Percentiles rank a stretch among this genome's conserved stretches.
Conservation (phyloP, 2,329 filamentous ascomycete genomes). For the Neurospora crassa region DNA sequence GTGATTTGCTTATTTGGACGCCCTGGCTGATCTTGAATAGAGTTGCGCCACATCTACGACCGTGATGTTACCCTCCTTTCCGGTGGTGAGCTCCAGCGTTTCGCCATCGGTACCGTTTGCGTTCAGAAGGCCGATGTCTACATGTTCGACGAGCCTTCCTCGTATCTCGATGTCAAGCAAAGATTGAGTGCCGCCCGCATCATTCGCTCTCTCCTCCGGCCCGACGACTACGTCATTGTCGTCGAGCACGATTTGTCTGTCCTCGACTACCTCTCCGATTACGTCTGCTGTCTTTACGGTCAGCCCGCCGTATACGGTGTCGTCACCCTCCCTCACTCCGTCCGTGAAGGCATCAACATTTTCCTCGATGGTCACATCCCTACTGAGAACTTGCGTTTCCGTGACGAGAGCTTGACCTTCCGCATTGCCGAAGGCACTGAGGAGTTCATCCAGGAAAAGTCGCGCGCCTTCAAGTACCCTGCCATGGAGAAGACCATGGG, state of each 20-base stretch:
- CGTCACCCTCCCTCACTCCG: conserved; percentile 87
- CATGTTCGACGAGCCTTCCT: conserved; percentile 99
- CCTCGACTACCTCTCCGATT: conserved; percentile 96
- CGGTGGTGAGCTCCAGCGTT: conserved; percentile 95
- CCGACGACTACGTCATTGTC: conserved; percentile 93
- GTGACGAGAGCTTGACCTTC: conserved; percentile 94
- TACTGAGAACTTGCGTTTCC: conserved; percentile 96
- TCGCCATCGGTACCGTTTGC: conserved; percentile 91
- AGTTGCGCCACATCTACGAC: conserved; percentile 81
- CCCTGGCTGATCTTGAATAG: conserved; percentile 28
- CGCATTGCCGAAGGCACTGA: conserved; percentile 83
- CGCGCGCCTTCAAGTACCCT: conserved; percentile 78
- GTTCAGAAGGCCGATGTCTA: conserved; percentile 96
- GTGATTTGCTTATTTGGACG: no score
- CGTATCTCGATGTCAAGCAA: conserved; percentile 98
- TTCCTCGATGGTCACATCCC: conserved; percentile 98
- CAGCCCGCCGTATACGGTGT: conserved; percentile 95
- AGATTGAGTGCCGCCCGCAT: conserved; percentile 85
- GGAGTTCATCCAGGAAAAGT: conserved; percentile 77
- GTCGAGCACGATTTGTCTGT: conserved; percentile 99
- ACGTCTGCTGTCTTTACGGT: conserved; percentile 94
- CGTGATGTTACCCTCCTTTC: conserved; percentile 86
- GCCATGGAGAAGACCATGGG: conserved; percentile 89
- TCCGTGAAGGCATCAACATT: conserved; percentile 96
- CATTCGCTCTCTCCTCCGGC: conserved; percentile 80